A percentile compares a stretch with the other conserved stretches of the same genome.
phyloP scores from a whole-genome alignment of 371 early-diverging fungal species.

The Basidiobolus heterosporus region DNA sequence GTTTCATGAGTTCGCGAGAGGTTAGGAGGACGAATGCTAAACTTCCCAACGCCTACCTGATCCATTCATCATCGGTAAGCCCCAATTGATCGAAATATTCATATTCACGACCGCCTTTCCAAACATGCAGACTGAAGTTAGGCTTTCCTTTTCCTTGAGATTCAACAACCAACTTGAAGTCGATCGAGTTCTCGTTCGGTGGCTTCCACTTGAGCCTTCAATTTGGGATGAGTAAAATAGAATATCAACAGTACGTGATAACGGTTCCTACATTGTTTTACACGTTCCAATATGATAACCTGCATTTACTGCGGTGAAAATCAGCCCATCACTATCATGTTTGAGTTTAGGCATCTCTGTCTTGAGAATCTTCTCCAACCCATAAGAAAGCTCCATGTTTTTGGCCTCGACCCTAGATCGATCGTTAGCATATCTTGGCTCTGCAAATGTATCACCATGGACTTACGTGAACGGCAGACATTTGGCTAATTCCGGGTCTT shows the following conservation, averaged over 20 bases:
- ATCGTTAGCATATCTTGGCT: background rate
- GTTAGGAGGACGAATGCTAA: conserved; percentile 6
- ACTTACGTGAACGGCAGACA: conserved; percentile 46
- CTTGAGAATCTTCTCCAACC: conserved; percentile 33
- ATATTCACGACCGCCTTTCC: conserved; percentile 38
- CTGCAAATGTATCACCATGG: background rate
- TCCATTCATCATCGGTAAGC: conserved; percentile 41
- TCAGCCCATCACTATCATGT: conserved; percentile 92
- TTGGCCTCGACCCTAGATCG: conserved; percentile 39
- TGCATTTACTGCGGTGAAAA: conserved; percentile 82
- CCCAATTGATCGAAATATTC: conserved; percentile 31
- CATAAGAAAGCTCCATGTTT: conserved; percentile 51
- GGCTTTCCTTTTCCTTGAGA: conserved; percentile 19
- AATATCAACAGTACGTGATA: background rate
- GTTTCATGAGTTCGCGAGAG: background rate
- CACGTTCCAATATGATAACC: conserved; percentile 78
- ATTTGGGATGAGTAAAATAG: too few species aligned
- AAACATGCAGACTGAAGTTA: conserved; percentile 28
- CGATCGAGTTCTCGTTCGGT: conserved; percentile 90
- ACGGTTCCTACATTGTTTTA: conserved; percentile 45
- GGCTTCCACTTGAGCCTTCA: conserved; percentile 97
- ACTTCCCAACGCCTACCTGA: conserved; percentile 3
- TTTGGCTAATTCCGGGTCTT: conserved; percentile 17
- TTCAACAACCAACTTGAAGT: conserved; percentile 52
- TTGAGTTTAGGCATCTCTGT: conserved; percentile 57